phyloP scores from a whole-genome alignment of 306 rosid genomes.

The Cucumis sativus region DNA sequence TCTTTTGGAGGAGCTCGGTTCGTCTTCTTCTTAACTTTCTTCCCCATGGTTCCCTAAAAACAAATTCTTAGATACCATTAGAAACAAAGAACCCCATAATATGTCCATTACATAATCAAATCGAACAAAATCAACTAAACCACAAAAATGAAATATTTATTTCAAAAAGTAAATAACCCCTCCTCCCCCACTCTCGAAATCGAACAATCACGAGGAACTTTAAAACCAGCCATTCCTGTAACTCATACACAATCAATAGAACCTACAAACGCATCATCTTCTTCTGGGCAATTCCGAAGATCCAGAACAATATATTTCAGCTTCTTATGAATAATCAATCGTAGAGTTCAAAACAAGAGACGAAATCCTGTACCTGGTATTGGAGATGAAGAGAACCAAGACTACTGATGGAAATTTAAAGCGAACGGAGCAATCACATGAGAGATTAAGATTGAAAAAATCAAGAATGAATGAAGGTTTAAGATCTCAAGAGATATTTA shows the following conservation, averaged over 20 bases:
- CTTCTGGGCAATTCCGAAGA: not conserved
- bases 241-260: not conserved
- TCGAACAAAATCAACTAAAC: not conserved
- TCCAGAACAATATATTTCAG: not conserved
- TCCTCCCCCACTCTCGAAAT: not conserved
- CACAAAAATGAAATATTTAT: not conserved
- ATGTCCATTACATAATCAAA: not conserved
- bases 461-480: not conserved
- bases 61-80: not conserved
- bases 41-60: conserved; percentile 64
- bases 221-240: not conserved
- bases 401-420: not conserved
- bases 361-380: not conserved
- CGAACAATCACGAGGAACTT: not conserved
- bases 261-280: not conserved
- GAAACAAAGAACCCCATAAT: not conserved
- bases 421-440: not conserved
- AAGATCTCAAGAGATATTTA: not conserved
- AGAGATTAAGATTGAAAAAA: not conserved
- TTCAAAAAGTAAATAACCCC: not conserved
- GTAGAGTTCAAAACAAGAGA: not conserved
- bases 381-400: not conserved
- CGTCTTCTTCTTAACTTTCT: conserved; percentile 65
- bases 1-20: conserved; percentile 37
- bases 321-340: not conserved